Conservation (phyloP, 352 stramenopile species). For the Phytophthora colocasiae region DNA sequence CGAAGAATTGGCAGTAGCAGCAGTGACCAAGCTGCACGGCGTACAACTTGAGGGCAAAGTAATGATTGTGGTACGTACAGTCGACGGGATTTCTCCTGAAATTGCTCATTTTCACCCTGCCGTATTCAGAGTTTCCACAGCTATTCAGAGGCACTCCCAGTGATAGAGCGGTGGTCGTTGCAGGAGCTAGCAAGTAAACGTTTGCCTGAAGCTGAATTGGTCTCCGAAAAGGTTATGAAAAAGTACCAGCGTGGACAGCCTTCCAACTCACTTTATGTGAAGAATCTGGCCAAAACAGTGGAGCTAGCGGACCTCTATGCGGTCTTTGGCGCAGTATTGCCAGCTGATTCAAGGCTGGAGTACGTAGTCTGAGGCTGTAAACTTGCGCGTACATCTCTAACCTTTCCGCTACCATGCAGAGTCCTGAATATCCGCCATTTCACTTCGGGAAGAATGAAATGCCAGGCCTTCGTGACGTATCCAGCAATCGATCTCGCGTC, state of each 20-base stretch:
- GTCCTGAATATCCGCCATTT: conserved; percentile 72
- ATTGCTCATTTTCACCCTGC: conserved; percentile 20
- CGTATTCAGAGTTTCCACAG: conserved; percentile 37
- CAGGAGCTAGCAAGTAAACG: conserved; percentile 36
- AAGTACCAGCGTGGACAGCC: conserved; percentile 68
- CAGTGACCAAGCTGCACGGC: conserved; percentile 56
- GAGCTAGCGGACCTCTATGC: conserved; percentile 47
- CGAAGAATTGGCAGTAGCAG: conserved; percentile 40
- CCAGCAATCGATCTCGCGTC: conserved; percentile 55
- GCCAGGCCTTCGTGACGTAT: conserved; percentile 86
- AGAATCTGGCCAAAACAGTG: conserved; percentile 77
- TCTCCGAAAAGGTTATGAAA: conserved; percentile 67
- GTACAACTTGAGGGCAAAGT: conserved; percentile 54
- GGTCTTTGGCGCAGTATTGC: conserved; percentile 60
- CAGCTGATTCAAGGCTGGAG: conserved; percentile 26
- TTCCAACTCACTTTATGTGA: conserved; percentile 77
- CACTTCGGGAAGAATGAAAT: conserved; percentile 83
- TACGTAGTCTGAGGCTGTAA: conserved; percentile 23
- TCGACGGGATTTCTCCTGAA: background rate
- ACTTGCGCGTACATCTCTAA: background rate
- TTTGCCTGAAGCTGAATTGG: conserved; percentile 26
- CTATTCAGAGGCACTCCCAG: background rate
- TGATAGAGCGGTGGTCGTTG: conserved; percentile 30
- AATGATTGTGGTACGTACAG: conserved; percentile 56
- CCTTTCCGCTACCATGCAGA: conserved; percentile 27